Evolutionary conservation across 306 rosid species (phyloP), one percentile per base, ranked within the genome.

Genomic region (Citrullus mucosospermus): DNA sequence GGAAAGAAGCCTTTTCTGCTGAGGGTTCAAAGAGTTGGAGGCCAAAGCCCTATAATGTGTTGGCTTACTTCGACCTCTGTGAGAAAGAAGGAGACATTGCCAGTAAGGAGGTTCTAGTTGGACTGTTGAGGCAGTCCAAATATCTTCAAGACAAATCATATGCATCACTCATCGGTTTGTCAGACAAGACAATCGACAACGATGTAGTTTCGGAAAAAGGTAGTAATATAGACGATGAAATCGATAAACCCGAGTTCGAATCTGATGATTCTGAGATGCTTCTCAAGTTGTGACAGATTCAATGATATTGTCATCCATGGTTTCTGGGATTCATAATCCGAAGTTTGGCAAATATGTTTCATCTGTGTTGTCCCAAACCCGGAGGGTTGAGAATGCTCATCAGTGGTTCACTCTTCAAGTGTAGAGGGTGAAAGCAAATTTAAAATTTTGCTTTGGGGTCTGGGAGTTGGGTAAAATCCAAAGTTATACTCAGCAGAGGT

Each of bases 1-100:
- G 92, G 87, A 85, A 90, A 85, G 83, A 92, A 78, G 98, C 98
- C 76, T 88, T 95, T 84, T 60, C 67, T 58, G 85, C 76, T 32
- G 85, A 67, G 61, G 86, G 89, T 61, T 87, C 91, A 22, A 88
- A 71, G 84, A 85, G 88, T 76, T 95, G 97, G 99, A 89, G 83
- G 84, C 97, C 96, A 65, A 92, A 85, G 80, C 91, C 85, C 2
- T 9, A 25, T 66, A 87, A 75, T 81, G 86, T 90, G 79, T 79
- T 82, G 70, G 63, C 90, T 67, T 92, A 87, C 87, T 50, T 86
- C 43, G 71, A 85, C 67, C 89, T 87, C 62, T 94, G 97, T 76
- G 87, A 80, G 78, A 89, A 88, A 43, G 81, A 85, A 83, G 85
- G 73, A 14, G 90, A 92, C 77, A 51, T 10, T 5, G 89, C 66